These are phyloP conservation scores for Paraglomus brasilianum DNA, from an alignment of 192 early-diverging fungal genomes.

Conservation along the genomic window DNA sequence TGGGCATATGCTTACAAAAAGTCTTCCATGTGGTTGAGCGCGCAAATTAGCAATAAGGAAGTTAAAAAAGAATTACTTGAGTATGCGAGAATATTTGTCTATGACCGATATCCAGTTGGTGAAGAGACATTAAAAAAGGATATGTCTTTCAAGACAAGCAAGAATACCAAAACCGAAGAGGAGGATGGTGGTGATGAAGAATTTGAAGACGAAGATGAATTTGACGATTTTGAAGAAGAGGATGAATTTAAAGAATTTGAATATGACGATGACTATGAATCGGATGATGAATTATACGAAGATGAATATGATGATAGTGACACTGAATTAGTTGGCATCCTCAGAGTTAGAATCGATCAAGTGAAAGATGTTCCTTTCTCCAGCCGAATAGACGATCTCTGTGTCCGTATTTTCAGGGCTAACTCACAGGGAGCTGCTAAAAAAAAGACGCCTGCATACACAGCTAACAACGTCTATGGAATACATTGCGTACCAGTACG, in stretches of 20 bases:
- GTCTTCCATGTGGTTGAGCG: neutral
- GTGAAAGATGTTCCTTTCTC: constrained; percentile 11
- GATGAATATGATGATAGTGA: too few relatives aligned
- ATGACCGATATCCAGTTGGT: constrained; percentile 9
- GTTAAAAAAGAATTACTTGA: constrained; percentile 10
- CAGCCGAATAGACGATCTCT: too few relatives aligned
- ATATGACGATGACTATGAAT: too few relatives aligned
- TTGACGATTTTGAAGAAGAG: neutral
- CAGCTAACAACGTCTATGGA: too few relatives aligned
- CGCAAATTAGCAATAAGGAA: constrained; percentile 13
- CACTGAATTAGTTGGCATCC: too few relatives aligned
- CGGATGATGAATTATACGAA: too few relatives aligned
- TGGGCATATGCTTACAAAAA: constrained; percentile 16
- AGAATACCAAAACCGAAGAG: neutral
- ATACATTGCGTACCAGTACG: too few relatives aligned
- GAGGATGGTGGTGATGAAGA: too few relatives aligned
- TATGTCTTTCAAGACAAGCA: neutral
- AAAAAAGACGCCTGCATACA: too few relatives aligned
- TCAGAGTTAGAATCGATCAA: neutral
- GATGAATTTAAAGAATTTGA: constrained; percentile 19
- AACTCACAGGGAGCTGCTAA: too few relatives aligned
- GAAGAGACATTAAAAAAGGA: neutral
- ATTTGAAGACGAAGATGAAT: neutral
- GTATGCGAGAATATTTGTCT: constrained; percentile 8
- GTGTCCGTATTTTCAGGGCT: too few relatives aligned